phyloP scores from a whole-genome alignment of 331 rosid genomes.

The Dryas integrifolia region DNA sequence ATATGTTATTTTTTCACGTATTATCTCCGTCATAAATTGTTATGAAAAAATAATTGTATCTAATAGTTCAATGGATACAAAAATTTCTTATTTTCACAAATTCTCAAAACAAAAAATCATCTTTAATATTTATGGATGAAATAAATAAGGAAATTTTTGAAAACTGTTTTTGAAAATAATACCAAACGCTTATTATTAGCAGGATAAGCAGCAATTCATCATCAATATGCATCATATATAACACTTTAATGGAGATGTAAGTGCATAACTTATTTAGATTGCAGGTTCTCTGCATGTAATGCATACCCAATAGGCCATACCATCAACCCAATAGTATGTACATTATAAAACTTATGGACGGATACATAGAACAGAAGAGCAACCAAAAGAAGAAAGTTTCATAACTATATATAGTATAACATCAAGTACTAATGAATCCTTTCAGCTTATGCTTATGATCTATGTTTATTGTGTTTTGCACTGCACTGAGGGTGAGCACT shows the following conservation, averaged over 20 bases:
- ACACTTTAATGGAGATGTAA: neutral
- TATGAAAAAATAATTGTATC: too few relatives aligned
- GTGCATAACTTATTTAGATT: neutral
- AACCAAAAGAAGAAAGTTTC: neutral
- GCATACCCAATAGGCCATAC: too few relatives aligned
- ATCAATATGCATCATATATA: neutral
- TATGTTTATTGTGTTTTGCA: slow-evolving; percentile 39
- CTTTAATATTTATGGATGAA: too few relatives aligned
- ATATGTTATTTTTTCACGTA: too few relatives aligned
- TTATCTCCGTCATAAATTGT: too few relatives aligned
- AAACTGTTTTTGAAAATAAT: neutral
- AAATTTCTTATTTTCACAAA: too few relatives aligned
- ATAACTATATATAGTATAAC: neutral
- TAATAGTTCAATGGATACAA: too few relatives aligned
- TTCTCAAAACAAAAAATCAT: too few relatives aligned
- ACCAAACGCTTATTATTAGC: too few relatives aligned
- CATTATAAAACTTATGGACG: neutral
- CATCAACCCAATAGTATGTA: neutral
- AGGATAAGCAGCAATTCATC: neutral
- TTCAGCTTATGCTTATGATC: slow-evolving; percentile 20
- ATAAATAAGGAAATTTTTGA: neutral
- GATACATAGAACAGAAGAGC: neutral
- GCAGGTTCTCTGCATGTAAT: neutral
- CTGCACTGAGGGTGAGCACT: slow-evolving; percentile 24
- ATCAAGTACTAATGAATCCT: slow-evolving; percentile 29